These are phyloP conservation scores for Penicillium occitanis DNA, from an alignment of 2,329 filamentous ascomycete genomes.

Conservation along the genomic window DNA sequence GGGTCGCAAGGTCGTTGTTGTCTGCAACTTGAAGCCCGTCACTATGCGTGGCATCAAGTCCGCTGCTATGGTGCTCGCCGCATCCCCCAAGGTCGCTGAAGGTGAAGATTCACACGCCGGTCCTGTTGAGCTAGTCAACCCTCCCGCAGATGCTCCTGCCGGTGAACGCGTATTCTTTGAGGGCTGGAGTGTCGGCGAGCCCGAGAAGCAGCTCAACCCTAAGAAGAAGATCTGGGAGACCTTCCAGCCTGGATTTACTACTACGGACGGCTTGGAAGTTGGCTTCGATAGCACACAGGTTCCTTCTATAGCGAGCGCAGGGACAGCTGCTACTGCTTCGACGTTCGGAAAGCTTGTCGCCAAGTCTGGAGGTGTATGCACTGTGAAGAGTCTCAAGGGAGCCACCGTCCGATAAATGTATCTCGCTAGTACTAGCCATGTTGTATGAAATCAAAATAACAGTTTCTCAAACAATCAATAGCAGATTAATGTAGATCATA, in stretches of 20 bases:
- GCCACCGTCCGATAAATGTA: slow-evolving; percentile 72
- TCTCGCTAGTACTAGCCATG: not conserved
- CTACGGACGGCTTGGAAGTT: slow-evolving; percentile 75
- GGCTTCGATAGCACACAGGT: slow-evolving; percentile 80
- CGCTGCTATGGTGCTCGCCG: slow-evolving; percentile 88
- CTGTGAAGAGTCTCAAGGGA: slow-evolving; percentile 74
- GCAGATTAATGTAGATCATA: not conserved
- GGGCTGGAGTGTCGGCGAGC: slow-evolving; percentile 81
- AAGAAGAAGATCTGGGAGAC: slow-evolving; percentile 99
- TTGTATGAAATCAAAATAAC: slow-evolving; percentile 6
- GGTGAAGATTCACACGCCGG: slow-evolving; percentile 84
- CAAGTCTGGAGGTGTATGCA: slow-evolving; percentile 75
- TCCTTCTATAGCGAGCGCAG: slow-evolving; percentile 69
- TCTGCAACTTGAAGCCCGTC: slow-evolving; percentile 97
- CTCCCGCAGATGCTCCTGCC: slow-evolving; percentile 73
- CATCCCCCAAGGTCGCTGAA: slow-evolving; percentile 77
- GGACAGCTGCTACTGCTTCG: slow-evolving; percentile 54
- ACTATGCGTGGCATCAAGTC: slow-evolving; percentile 93
- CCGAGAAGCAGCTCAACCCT: slow-evolving; percentile 90
- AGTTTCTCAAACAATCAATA: not conserved
- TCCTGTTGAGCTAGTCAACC: slow-evolving; percentile 86
- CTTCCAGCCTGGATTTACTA: slow-evolving; percentile 94
- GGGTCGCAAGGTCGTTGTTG: slow-evolving; percentile 87
- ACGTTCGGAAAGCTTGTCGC: slow-evolving; percentile 67
- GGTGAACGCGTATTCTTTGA: slow-evolving; percentile 92